Base-by-base conservation (phyloP, 148 eudicot genomes). In the Camellia sinensis region DNA sequence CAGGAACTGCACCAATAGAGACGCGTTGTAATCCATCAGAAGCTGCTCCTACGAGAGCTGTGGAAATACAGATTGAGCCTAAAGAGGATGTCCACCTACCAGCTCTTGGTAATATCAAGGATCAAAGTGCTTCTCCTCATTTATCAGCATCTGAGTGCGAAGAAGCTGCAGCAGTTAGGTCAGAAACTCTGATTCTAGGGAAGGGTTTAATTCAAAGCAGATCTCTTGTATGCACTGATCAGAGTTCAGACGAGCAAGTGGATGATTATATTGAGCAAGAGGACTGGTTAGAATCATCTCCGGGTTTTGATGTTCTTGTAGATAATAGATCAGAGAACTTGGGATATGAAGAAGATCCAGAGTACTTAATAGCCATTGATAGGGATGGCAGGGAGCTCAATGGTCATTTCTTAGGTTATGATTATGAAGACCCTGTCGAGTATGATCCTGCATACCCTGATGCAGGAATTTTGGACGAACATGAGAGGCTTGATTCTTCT, bases 281-380 rank as follows among this genome's bases (percentile, higher is more conserved):
- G 80, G 90, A 88, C 73, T 84, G 88, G 86, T 85, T 85, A 83
- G 94, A 91, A 78, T 88, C 97, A 7, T 85, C 93, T 53, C 91
- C 91, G 21, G 94, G 93, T 15, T 88, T 89, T 82, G 94, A 92
- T 84, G 94, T 91, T 71, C 88, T 90, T 78, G 94, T 91, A 68
- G 90, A 91, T 79, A 88, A 87, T 67, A 63, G 67, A 68, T 76
- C 85, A 68, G 89, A 85, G 74, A 84, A 80, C 57, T 5, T 86
- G 76, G 84, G 44, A 18, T 81, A 78, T 83, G 90, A 86, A 83
- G 82, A 84, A 79, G 92, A 87, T 67, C 73, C 71, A 15, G 89
- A 78, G 41, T 81, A 75, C 83, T 43, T 87, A 74, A 73, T 76
- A 22, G 67, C 78, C 74, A 80, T 66, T 82, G 87, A 82, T 83